These are phyloP conservation scores for Shiraia sp. DNA, from an alignment of 2,329 filamentous ascomycete genomes.

Conservation along the genomic window DNA sequence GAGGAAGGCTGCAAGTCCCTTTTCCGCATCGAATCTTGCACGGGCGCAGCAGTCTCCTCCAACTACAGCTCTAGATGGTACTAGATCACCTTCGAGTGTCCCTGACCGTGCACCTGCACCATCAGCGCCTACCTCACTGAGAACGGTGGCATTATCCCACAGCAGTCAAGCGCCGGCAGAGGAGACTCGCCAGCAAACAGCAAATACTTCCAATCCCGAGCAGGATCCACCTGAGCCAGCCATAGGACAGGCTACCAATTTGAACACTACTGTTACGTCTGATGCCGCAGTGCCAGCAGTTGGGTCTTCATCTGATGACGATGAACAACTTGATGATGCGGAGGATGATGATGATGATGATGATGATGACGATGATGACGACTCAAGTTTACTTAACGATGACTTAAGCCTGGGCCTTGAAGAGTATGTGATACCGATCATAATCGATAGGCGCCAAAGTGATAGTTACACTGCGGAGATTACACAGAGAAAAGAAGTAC, in stretches of 20 bases:
- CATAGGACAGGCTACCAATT: too few species aligned
- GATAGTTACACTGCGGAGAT: conserved; percentile 27
- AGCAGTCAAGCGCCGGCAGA: conserved; percentile 8
- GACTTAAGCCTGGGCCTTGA: conserved; percentile 30
- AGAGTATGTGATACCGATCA: conserved; percentile 41
- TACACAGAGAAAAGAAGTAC: conserved; percentile 17
- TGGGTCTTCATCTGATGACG: conserved; percentile 4
- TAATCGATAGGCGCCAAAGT: conserved; percentile 36
- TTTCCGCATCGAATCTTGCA: conserved; percentile 8
- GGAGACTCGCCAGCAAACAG: conserved; percentile 1
- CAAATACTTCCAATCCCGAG: background rate
- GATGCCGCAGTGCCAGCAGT: conserved; percentile 1
- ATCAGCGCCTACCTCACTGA: conserved; percentile 30
- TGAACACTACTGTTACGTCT: conserved; percentile 1
- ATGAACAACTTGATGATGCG: conserved; percentile 23
- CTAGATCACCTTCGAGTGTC: conserved; percentile 41
- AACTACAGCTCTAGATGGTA: conserved; percentile 21
- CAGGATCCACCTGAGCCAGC: conserved; percentile 3
- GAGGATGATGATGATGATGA: conserved; percentile 28
- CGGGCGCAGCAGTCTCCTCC: conserved; percentile 4
- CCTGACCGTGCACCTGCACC: conserved; percentile 32
- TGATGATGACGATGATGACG: conserved; percentile 26
- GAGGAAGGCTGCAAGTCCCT: conserved; percentile 14
- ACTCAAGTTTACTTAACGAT: conserved; percentile 28
- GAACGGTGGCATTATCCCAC: conserved; percentile 28